A percentile compares a stretch with the other conserved stretches of the same genome.
Conservation (phyloP, 331 rosid species). For the Rhamnella rubrinervis region DNA sequence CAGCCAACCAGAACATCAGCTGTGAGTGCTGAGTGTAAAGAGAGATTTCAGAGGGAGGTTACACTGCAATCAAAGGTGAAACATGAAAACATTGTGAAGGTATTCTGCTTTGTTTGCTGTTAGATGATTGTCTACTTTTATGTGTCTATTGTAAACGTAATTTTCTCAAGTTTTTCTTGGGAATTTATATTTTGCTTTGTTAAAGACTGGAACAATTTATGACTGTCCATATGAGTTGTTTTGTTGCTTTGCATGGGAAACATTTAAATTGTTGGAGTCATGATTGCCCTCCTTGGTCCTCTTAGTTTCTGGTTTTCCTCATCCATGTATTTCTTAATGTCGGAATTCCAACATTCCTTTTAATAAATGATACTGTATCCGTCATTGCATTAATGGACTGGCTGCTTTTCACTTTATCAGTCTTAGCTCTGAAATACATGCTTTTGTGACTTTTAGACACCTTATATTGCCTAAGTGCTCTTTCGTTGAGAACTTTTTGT, state of each 20-base stretch:
- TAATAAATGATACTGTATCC: not conserved
- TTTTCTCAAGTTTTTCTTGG: not conserved
- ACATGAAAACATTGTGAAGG: slow-evolving; percentile 46
- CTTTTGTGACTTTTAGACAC: not conserved
- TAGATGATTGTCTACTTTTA: not conserved
- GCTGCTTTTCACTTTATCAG: not conserved
- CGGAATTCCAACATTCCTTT: not conserved
- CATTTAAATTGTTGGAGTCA: not conserved
- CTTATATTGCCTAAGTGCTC: not conserved
- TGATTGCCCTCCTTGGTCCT: not conserved
- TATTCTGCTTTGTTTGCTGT: slow-evolving; percentile 14
- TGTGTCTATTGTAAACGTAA: not conserved
- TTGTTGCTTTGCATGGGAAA: not conserved
- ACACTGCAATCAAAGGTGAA: slow-evolving; percentile 33
- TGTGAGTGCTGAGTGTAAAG: slow-evolving; percentile 25
- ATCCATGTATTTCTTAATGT: not conserved
- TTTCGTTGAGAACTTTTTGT: too few species aligned
- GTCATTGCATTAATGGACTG: not conserved
- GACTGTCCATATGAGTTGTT: not conserved
- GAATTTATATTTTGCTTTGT: not conserved
- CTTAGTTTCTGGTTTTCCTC: not conserved
- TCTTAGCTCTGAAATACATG: not conserved
- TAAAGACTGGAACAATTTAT: not conserved
- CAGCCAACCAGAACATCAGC: slow-evolving; percentile 24
- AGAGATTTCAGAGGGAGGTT: slow-evolving; percentile 47